These are phyloP conservation scores for Zymoseptoria ardabiliae DNA, from an alignment of 2,329 filamentous ascomycete species.

Conservation along the genomic window DNA sequence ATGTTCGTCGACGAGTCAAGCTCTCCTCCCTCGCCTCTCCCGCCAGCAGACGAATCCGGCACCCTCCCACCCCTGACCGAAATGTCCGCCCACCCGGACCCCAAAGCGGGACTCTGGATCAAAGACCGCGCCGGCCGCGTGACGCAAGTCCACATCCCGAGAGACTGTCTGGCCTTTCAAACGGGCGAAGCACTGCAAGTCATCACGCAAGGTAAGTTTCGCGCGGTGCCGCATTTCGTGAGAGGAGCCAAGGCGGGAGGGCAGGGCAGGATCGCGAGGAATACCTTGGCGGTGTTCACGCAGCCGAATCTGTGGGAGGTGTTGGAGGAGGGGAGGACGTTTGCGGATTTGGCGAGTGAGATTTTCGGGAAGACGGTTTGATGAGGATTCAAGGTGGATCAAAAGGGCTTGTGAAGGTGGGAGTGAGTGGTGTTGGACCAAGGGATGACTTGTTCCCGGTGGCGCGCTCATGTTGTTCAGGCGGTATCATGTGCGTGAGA, in stretches of 20 bases:
- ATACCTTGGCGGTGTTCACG: constrained; percentile 93
- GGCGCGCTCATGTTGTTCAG: too few relatives aligned
- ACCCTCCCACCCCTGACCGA: constrained; percentile 49
- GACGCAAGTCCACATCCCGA: constrained; percentile 86
- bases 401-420: not conserved
- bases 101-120: constrained; percentile 86
- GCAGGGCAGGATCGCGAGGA: constrained; percentile 44
- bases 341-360: constrained; percentile 15
- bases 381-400: not conserved
- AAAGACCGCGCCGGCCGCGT: constrained; percentile 72
- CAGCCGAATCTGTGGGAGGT: constrained; percentile 84
- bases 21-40: constrained; percentile 18
- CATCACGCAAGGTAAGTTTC: constrained; percentile 86
- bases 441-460: too few relatives aligned
- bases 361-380: constrained; percentile 18
- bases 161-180: constrained; percentile 90
- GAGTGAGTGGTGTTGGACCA: too few relatives aligned
- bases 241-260: constrained; percentile 58
- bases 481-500: not conserved
- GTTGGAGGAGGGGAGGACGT: constrained; percentile 49
- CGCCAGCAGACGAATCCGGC: constrained; percentile 17
- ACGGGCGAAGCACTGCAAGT: constrained; percentile 86
- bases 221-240: constrained; percentile 93
- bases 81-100: constrained; percentile 69
- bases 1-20: constrained; percentile 85